Conservation (phyloP, 768 basidiomycete species). For the Xanthoconium purpureum region DNA sequence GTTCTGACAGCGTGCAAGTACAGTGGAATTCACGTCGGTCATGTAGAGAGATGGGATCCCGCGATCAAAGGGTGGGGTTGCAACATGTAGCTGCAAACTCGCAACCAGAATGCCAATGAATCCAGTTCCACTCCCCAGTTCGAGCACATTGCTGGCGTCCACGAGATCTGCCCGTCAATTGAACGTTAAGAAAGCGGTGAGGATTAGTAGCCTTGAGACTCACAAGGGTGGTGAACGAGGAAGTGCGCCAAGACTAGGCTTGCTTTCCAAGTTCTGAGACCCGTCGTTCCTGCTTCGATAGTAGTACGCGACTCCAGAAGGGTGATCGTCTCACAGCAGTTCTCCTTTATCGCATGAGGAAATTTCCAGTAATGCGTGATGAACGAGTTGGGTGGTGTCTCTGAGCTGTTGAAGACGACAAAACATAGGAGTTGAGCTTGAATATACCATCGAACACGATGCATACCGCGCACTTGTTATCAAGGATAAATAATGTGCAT, state of each 20-base stretch:
- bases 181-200: not conserved
- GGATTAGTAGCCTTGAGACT: slow-evolving; percentile 1
- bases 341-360: not conserved
- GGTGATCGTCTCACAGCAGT: slow-evolving; percentile 45
- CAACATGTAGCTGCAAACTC: slow-evolving; percentile 44
- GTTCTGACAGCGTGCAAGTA: slow-evolving; percentile 55
- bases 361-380: slow-evolving; percentile 63
- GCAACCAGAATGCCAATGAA: slow-evolving; percentile 66
- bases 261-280: slow-evolving; percentile 76
- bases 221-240: slow-evolving; percentile 57
- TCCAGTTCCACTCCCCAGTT: slow-evolving; percentile 76
- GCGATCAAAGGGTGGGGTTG: not conserved
- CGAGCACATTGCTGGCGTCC: slow-evolving; percentile 50
- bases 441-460: not conserved
- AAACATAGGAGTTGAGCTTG: not conserved
- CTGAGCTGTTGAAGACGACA: slow-evolving; percentile 16
- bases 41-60: slow-evolving; percentile 39
- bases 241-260: slow-evolving; percentile 64
- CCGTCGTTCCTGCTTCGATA: slow-evolving; percentile 76
- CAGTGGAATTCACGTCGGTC: slow-evolving; percentile 64
- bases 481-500: slow-evolving; percentile 56
- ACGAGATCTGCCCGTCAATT: slow-evolving; percentile 3
- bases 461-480: slow-evolving; percentile 32
- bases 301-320: slow-evolving; percentile 70
- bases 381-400: slow-evolving; percentile 45